phyloP scores from a whole-genome alignment of 495 filamentous ascomycete genomes.

The Aspergillus heteromorphus region DNA sequence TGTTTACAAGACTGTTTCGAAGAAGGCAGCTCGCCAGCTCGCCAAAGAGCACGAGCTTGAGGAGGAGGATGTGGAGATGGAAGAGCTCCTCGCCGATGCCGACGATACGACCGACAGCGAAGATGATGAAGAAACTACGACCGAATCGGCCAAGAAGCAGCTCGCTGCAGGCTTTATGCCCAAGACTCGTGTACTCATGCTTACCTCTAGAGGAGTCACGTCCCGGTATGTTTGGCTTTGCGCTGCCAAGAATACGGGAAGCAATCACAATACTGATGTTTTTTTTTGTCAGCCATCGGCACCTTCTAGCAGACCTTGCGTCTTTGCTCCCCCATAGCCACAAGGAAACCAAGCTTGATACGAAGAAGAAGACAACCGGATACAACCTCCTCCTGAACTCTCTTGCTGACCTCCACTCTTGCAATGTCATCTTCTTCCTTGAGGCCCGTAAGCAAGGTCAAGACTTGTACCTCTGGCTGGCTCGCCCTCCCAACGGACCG shows the following conservation, averaged over 20 bases:
- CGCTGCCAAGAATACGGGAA: too few relatives aligned
- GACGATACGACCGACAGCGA: slow-evolving; percentile 47
- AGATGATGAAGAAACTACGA: slow-evolving; percentile 35
- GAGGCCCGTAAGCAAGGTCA: slow-evolving; percentile 86
- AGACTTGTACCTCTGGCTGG: slow-evolving; percentile 90
- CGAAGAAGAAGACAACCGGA: slow-evolving; percentile 72
- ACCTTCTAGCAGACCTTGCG: slow-evolving; percentile 86
- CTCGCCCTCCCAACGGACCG: slow-evolving; percentile 91
- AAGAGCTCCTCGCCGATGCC: slow-evolving; percentile 34
- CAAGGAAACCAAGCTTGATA: slow-evolving; percentile 95
- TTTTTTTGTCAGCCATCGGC: slow-evolving; percentile 62
- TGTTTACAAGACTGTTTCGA: slow-evolving; percentile 90
- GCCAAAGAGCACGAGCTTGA: slow-evolving; percentile 27
- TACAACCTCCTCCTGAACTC: slow-evolving; percentile 87
- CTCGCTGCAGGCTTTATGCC: slow-evolving; percentile 41
- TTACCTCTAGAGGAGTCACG: slow-evolving; percentile 85
- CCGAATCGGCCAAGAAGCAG: slow-evolving; percentile 34
- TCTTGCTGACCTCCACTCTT: slow-evolving; percentile 95
- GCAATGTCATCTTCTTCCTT: slow-evolving; percentile 97
- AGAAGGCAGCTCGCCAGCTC: slow-evolving; percentile 41
- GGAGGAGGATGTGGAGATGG: slow-evolving; percentile 37
- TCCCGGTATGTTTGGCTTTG: slow-evolving; percentile 58
- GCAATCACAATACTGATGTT: not conserved
- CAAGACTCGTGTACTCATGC: slow-evolving; percentile 73
- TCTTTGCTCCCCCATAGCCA: slow-evolving; percentile 83